phyloP scores from a whole-genome alignment of 169 alveolate genomes.

The Plasmodium yoelii region DNA sequence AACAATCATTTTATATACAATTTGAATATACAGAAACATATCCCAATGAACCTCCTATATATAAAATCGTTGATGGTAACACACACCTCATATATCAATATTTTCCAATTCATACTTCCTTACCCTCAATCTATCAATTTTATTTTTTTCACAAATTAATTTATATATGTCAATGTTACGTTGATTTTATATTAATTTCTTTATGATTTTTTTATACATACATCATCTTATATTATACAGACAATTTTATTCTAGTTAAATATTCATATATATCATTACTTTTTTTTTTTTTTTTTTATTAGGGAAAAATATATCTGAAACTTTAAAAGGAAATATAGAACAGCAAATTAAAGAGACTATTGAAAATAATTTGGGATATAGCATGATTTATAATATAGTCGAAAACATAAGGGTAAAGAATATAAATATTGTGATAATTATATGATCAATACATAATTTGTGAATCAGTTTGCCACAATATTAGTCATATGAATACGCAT shows the following conservation, averaged over 20 bases:
- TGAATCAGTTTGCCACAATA: too few species aligned
- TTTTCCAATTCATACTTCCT: too few species aligned
- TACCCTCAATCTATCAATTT: too few species aligned
- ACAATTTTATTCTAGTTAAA: too few species aligned
- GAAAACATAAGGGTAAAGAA: slow-evolving; percentile 54
- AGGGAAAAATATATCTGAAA: slow-evolving; percentile 25
- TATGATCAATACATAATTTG: background rate
- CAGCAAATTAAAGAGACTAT: slow-evolving; percentile 37
- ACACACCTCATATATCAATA: background rate
- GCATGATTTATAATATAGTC: slow-evolving; percentile 60
- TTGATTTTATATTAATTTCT: too few species aligned
- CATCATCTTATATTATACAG: too few species aligned
- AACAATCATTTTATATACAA: slow-evolving; percentile 37
- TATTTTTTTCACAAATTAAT: too few species aligned
- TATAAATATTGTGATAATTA: background rate
- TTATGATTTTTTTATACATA: too few species aligned
- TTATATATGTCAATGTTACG: too few species aligned
- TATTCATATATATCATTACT: too few species aligned
- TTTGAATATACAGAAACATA: slow-evolving; percentile 51
- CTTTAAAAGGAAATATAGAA: slow-evolving; percentile 34
- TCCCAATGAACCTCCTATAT: slow-evolving; percentile 57
- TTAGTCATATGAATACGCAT: background rate
- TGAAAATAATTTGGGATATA: slow-evolving; percentile 69
- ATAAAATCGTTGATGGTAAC: slow-evolving; percentile 59
- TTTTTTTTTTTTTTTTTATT: too few species aligned